Base-by-base conservation (phyloP, 306 rosid species). In the Prosopis cineraria region DNA sequence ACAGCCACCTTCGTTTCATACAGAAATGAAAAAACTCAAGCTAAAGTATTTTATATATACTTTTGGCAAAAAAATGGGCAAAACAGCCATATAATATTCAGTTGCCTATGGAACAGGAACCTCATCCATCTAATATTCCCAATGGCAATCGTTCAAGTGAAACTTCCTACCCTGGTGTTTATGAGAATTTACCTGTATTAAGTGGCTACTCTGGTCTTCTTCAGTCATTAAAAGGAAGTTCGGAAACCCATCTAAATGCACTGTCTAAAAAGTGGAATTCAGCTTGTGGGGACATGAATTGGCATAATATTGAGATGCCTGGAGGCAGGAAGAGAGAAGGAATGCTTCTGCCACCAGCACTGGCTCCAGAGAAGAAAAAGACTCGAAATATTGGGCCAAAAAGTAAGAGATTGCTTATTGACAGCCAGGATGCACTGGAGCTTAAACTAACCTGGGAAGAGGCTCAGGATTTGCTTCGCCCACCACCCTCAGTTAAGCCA, bases 171-270 rank as follows among this genome's bases (percentile, higher is more conserved):
- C 86, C 93, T 82, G 92, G 96, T 86, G 91, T 91, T 86, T 85
- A 88, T 86, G 97, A 89, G 92, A 93, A 93, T 87, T 90, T 93
- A 81, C 91, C 97, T 80, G 80, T 95, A 79, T 87, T 94, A 81
- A 90, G 98, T 88, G 97, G 97, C 87, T 90, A 86, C 86, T 88
- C 94, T 86, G 91, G 98, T 87, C 93, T 93, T 89, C 96, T 95
- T 84, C 98, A 93, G 90, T 93, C 98, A 30, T 84, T 86, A 65
- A 95, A 87, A 87, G 99, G 94, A 80, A 89, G 90, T 84, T 75
- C 90, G 73, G 97, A 90, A 81, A 77, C 91, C 63, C 93, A 90
- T 75, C 82, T 90, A 80, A 87, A 90, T 86, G 86, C 78, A 30
- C 81, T 91, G 78, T 86, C 97, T 68, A 88, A 88, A 76, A 90